These are phyloP conservation scores for Trichoderma brevicompactum DNA, from an alignment of 2,329 filamentous ascomycete species.

Conservation along the genomic window DNA sequence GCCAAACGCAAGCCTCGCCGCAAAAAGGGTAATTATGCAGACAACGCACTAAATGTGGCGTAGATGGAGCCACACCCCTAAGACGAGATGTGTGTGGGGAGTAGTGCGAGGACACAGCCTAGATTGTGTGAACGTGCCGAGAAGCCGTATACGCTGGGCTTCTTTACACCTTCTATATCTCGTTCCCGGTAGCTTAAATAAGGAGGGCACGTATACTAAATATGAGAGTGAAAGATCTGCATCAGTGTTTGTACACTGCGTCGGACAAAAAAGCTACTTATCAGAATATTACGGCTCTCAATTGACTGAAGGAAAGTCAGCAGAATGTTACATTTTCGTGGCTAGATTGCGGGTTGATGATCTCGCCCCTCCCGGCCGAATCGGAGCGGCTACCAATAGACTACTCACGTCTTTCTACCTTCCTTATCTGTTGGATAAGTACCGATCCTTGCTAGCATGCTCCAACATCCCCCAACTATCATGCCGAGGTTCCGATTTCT, in stretches of 20 bases:
- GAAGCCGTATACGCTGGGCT: not conserved
- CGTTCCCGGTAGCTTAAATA: not conserved
- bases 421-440: not conserved
- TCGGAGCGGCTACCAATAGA: not conserved
- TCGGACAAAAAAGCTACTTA: too few species aligned
- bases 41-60: not conserved
- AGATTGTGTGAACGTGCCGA: constrained; percentile 7
- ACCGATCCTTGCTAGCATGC: not conserved
- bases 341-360: not conserved
- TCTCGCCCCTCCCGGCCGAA: not conserved
- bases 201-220: too few species aligned
- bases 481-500: constrained; percentile 22
- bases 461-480: not conserved
- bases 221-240: too few species aligned
- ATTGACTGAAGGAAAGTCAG: not conserved
- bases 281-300: not conserved
- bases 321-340: constrained; percentile 12
- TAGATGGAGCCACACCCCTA: constrained; percentile 2
- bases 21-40: not conserved
- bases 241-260: too few species aligned
- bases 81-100: not conserved
- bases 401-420: not conserved
- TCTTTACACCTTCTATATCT: not conserved
- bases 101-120: not conserved
- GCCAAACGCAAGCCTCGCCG: not conserved